Evolutionary conservation across 805 yeast species (phyloP), one percentile per base, ranked within the genome.

Genomic region (Pichia gijzeniarum): DNA sequence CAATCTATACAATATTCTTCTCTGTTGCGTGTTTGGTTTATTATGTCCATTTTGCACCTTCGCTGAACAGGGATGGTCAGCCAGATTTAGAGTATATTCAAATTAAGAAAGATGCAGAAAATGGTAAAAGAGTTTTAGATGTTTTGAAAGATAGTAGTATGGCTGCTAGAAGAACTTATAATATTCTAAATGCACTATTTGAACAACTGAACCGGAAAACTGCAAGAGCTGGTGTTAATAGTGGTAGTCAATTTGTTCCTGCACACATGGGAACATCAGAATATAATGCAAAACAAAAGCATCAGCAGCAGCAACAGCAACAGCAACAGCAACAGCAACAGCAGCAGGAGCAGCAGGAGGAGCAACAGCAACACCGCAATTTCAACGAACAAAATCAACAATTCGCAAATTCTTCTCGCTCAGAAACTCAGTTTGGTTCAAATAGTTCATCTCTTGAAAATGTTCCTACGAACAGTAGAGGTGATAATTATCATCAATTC

Each of bases 1-100:
- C 93, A 6, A 84, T 85, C 58, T 89, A 89, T 61, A 86, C 96
- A 0, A 82, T 89, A 5, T 89, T 88, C 61, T 87, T 86, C 64
- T 81, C 95, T 2, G 88, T 88, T 48, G 95, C 95, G 1, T 85
- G 95, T 57, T 69, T 88, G 54, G 84, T 86, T 16, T 86, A 82
- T 57, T 87, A 88, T 59, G 83, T 78, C 46, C 91, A 85, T 61
- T 66, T 64, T 54, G 67, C 68, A 6, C 68, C 70, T 12, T 58
- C 63, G 13, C 39, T 51, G 10, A 55, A 56, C 32, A 44, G 55
- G 22, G 55, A 54, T 16, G 76, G 74, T 44, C 66, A 69, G 18
- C 64, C 63, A 14, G 76, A 73, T 48, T 65, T 72, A 1, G 78
- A 82, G 50, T 80, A 80, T 70, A 64, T 67, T 32, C 72, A 67